Base-by-base conservation (phyloP, 225 moss, liverwort and hornwort genomes). In the Lunularia cruciata region DNA sequence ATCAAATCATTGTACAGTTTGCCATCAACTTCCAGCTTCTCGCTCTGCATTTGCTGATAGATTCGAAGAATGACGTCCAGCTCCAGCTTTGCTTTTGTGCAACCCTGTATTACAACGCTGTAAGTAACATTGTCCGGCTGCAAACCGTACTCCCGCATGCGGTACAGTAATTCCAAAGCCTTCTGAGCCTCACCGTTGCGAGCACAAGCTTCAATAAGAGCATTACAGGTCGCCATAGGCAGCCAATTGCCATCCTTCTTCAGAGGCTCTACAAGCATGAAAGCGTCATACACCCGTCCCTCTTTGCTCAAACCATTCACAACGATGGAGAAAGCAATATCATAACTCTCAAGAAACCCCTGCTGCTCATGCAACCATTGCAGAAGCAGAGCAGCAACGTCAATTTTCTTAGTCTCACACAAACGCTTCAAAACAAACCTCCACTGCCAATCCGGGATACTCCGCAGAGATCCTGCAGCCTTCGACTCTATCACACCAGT, bases 1-100 rank as follows among this genome's bases (percentile, higher is more conserved):
- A 98, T 79, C 72, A 98, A 77, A 67, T 98, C 93, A 47, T 83
- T 92, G 63, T 88, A 93, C 49, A 98, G 79, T 65, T 86, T 93
- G 2, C 65, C 73, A 42, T 93, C 96, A 73, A 91, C 78, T 76
- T 98, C 93, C 6, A 89, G 81, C 19, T 86, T 82, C 51, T 91
- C 89, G 15, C 51, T 65, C 37, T 73, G 72, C 62, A 98, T 86
- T n/a, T 87, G 77, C 16, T 76, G 77, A 48, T 92, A 93, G 2
- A 98, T 45, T 56, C 65, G 77, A 10, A 83, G 76, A 1, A 76
- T 57, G 8, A 47, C 59, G 8, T 2, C 74, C 20, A 84, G 71
- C 36, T 74, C 73, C 48, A 71, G 67, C 32, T 65, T 85, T 33
- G 71, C 73, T 60, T 83, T 88, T 2, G 88, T 82, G 82, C 89